phyloP scores from a whole-genome alignment of 1,139 yeast genomes.

The Arxiozyma heterogenica region DNA sequence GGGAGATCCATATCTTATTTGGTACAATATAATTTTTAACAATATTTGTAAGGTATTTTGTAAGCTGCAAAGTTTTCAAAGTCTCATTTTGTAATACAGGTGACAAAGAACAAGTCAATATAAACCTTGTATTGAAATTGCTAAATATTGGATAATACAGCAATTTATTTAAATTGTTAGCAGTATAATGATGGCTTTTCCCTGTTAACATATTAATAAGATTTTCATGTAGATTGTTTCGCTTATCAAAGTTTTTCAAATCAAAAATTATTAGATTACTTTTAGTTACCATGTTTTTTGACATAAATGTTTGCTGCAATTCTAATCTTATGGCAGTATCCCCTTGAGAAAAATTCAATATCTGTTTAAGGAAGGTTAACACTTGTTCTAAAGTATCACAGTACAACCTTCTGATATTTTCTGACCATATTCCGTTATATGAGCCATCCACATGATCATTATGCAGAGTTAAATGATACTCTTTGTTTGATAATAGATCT shows the following conservation, averaged over 20 bases:
- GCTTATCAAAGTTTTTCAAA: background rate
- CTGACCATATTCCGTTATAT: background rate
- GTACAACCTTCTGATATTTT: background rate
- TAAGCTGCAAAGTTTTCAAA: conserved; percentile 71
- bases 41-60: conserved; percentile 46
- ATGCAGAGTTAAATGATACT: background rate
- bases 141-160: conserved; percentile 84
- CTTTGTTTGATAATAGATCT: background rate
- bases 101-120: conserved; percentile 71
- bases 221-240: background rate
- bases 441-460: background rate
- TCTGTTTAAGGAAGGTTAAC: background rate
- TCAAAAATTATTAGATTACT: background rate
- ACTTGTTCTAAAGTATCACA: background rate
- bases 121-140: conserved; percentile 69
- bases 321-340: background rate
- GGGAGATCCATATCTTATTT: conserved; percentile 44
- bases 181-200: background rate
- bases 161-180: conserved; percentile 58
- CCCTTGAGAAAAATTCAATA: background rate
- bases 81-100: conserved; percentile 57
- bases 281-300: background rate
- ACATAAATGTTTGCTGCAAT: background rate
- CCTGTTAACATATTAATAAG: background rate
- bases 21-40: conserved; percentile 52